Evolutionary conservation across 2,329 filamentous ascomycete genomes (phyloP).

Genomic region (Claviceps citrina): DNA sequence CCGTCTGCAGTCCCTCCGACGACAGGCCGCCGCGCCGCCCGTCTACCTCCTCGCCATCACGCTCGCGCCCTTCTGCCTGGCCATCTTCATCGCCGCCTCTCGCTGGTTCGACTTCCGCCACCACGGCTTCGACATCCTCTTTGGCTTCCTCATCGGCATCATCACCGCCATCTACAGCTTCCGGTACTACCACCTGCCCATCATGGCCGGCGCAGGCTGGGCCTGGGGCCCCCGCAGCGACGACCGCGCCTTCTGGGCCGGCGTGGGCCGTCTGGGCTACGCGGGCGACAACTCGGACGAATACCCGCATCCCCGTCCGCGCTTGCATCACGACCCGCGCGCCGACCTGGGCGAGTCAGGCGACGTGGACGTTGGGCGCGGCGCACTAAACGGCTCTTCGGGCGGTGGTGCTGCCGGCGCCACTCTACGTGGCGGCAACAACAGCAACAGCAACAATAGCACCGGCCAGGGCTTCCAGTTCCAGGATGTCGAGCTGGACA

Average conservation of each 20-base stretch:
- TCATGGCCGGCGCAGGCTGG: slow-evolving; percentile 64
- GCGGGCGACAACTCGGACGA: slow-evolving; percentile 26
- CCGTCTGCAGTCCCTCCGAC: slow-evolving; percentile 31
- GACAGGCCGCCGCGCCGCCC: slow-evolving; percentile 67
- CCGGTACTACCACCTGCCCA: slow-evolving; percentile 71
- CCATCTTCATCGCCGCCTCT: slow-evolving; percentile 70
- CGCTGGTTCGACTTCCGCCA: slow-evolving; percentile 83
- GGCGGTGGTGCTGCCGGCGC: neutral
- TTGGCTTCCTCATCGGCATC: slow-evolving; percentile 66
- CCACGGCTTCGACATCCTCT: slow-evolving; percentile 82
- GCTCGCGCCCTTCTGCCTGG: slow-evolving; percentile 54
- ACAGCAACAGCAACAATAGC: no score
- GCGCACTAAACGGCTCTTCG: neutral
- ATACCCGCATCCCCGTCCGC: slow-evolving; percentile 6
- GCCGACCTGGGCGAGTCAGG: slow-evolving; percentile 14
- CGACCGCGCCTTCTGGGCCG: slow-evolving; percentile 64
- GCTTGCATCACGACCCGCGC: slow-evolving; percentile 9
- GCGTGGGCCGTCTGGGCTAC: slow-evolving; percentile 47
- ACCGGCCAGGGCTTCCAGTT: slow-evolving; percentile 9
- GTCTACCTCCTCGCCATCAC: slow-evolving; percentile 58
- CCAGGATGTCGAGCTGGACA: slow-evolving; percentile 19
- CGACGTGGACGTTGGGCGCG: slow-evolving; percentile 10
- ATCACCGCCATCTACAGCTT: slow-evolving; percentile 60
- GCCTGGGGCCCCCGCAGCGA: slow-evolving; percentile 67
- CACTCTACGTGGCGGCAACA: slow-evolving; percentile 1